Evolutionary conservation across 1,139 yeast species (phyloP).

Genomic region (Debaryomyces psychrophilus): DNA sequence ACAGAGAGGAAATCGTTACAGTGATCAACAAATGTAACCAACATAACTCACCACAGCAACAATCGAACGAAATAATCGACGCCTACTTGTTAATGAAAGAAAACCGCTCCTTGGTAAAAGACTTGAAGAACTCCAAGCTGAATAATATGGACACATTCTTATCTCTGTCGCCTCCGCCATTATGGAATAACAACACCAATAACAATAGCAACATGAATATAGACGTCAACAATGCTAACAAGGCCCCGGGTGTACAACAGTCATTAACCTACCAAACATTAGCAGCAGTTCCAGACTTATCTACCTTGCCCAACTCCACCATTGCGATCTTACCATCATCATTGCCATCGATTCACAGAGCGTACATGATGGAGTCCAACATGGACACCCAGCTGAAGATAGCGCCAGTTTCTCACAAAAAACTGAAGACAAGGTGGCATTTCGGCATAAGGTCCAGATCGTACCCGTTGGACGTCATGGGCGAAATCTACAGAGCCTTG

Average conservation of each 20-base stretch:
- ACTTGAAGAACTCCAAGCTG: slow-evolving; percentile 57
- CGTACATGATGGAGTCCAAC: slow-evolving; percentile 75
- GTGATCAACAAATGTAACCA: slow-evolving; percentile 58
- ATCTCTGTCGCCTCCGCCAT: slow-evolving; percentile 55
- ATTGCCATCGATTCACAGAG: slow-evolving; percentile 90
- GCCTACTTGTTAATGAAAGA: slow-evolving; percentile 90
- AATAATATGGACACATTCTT: slow-evolving; percentile 57
- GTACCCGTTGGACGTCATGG: slow-evolving; percentile 97
- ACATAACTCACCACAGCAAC: slow-evolving; percentile 39
- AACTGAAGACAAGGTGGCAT: slow-evolving; percentile 97
- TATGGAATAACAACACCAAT: slow-evolving; percentile 32
- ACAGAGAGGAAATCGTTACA: slow-evolving; percentile 79
- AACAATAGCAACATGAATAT: slow-evolving; percentile 17
- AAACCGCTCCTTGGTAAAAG: slow-evolving; percentile 70
- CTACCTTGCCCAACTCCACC: slow-evolving; percentile 61
- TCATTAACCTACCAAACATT: slow-evolving; percentile 54
- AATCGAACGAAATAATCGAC: slow-evolving; percentile 77
- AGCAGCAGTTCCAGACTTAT: slow-evolving; percentile 53
- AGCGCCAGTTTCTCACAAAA: slow-evolving; percentile 76
- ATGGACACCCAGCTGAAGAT: slow-evolving; percentile 50
- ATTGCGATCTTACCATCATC: slow-evolving; percentile 94
- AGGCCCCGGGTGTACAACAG: slow-evolving; percentile 47
- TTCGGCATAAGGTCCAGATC: slow-evolving; percentile 96
- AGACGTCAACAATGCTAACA: slow-evolving; percentile 15
- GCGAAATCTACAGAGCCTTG: slow-evolving; percentile 93